phyloP scores from a whole-genome alignment of 2,329 filamentous ascomycete species.

The Gremmenia infestans region DNA sequence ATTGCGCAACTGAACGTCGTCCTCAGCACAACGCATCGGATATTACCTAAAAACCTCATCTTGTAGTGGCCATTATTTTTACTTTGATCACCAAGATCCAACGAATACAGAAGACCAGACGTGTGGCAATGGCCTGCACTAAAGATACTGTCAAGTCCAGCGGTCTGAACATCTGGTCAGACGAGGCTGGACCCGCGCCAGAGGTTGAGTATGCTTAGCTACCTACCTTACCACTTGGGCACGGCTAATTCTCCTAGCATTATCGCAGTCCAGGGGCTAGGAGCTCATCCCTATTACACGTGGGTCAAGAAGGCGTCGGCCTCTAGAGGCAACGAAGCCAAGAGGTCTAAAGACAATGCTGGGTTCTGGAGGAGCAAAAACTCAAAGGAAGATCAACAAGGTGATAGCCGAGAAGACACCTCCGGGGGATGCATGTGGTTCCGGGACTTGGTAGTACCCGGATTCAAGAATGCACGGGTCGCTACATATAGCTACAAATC shows the following conservation, averaged over 20 bases:
- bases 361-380: slow-evolving; percentile 5
- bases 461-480: slow-evolving; percentile 12
- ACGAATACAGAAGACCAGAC: background rate
- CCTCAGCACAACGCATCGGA: too few species aligned
- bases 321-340: background rate
- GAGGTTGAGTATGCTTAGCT: slow-evolving; percentile 12
- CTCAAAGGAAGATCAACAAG: background rate
- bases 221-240: background rate
- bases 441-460: slow-evolving; percentile 13
- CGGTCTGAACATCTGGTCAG: slow-evolving; percentile 7
- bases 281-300: slow-evolving; percentile 8
- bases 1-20: too few species aligned
- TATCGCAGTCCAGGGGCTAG: slow-evolving; percentile 15
- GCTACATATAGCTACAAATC: slow-evolving; percentile 20
- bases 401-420: background rate
- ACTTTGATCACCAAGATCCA: background rate
- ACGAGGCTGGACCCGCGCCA: background rate
- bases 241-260: slow-evolving; percentile 11
- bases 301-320: slow-evolving; percentile 14
- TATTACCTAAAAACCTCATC: too few species aligned
- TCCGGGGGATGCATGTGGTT: slow-evolving; percentile 12
- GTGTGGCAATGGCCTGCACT: slow-evolving; percentile 1
- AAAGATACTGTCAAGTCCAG: slow-evolving; percentile 2
- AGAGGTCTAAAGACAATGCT: slow-evolving; percentile 4
- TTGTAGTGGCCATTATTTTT: too few species aligned